These are phyloP conservation scores for Pichia gijzeniarum DNA, from an alignment of 805 yeast genomes.

Conservation along the genomic window DNA sequence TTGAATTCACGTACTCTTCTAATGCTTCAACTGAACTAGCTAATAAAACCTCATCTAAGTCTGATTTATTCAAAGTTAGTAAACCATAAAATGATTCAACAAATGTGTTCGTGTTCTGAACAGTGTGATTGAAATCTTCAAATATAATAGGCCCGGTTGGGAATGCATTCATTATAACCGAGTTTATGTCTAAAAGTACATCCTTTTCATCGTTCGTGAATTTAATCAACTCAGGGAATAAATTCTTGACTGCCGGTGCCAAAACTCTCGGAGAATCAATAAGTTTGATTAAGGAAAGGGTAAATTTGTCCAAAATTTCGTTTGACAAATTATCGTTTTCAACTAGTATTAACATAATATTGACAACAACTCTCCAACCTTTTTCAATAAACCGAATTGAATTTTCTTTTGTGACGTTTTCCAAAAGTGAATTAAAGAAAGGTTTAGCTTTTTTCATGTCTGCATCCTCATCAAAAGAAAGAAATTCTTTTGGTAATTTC, in stretches of 20 bases:
- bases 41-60: slow-evolving; percentile 18
- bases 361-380: slow-evolving; percentile 26
- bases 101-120: slow-evolving; percentile 16
- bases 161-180: slow-evolving; percentile 19
- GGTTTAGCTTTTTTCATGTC: slow-evolving; percentile 9
- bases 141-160: slow-evolving; percentile 20
- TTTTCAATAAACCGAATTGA: slow-evolving; percentile 16
- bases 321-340: slow-evolving; percentile 5
- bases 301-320: slow-evolving; percentile 10
- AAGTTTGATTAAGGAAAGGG: slow-evolving; percentile 11
- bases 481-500: slow-evolving; percentile 20
- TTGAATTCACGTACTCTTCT: slow-evolving; percentile 15
- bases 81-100: slow-evolving; percentile 22
- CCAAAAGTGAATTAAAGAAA: slow-evolving; percentile 15
- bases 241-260: slow-evolving; percentile 6
- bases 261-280: slow-evolving; percentile 19
- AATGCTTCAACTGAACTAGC: slow-evolving; percentile 25
- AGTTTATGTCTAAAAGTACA: slow-evolving; percentile 19
- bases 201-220: slow-evolving; percentile 18
- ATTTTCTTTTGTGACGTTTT: slow-evolving; percentile 22
- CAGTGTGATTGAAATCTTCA: slow-evolving; percentile 8
- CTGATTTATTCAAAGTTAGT: slow-evolving; percentile 16
- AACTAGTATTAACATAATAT: slow-evolving; percentile 8
- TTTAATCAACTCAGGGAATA: slow-evolving; percentile 12
- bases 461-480: slow-evolving; percentile 6